Evolutionary conservation across 2,329 filamentous ascomycete species (phyloP), one percentile per base, ranked within the genome.

Genomic region (Herpotrichia juniperi): DNA sequence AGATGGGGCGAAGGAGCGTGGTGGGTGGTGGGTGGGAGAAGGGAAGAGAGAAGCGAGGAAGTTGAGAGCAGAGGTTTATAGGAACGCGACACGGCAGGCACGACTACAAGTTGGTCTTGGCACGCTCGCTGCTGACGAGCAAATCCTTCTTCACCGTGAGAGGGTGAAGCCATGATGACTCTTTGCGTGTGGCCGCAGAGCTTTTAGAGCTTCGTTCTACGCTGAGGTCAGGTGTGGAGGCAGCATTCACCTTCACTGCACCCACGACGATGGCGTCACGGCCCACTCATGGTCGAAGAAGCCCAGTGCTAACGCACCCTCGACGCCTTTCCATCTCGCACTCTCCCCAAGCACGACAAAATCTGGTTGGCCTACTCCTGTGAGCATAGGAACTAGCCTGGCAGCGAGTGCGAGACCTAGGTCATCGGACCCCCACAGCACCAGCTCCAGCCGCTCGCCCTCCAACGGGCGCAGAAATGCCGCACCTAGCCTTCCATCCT

Each of bases 341-440:
- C 67, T 73, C 46, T 70, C 61, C 37, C 78, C 74, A 24, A 81
- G 58, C 2, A 86, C 64, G 4, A 85, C 72, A 58, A 84, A 85
- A 58, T 86, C 82, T 11, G 83, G 83, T 58, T 83, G 81, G 0
- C 83, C 82, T 43, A 78, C 79, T 8, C 83, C 83, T 16, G 83
- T 82, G 46, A 84, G 65, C 58, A 80, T 79, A 0, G 83, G 83
- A 21, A 84, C 73, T 31, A 86, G 68, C 25, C 82, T 75, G 4
- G 80, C 77, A 34, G 81, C 83, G 49, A 79, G 75, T 26, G 72
- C 68, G 42, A 85, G 65, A 5, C 78, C 79, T 19, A 72, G 67
- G 19, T 69, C 66, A 65, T 83, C 79, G 21, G 63, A 61, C 14
- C 81, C 83, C 83, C 83, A 86, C 6, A 86, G 64, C 2, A 85